A percentile compares a stretch with the other conserved stretches of the same genome.
These are phyloP conservation scores for Exserohilum turcica DNA, from an alignment of 2,329 filamentous ascomycete species.

Conservation along the genomic window DNA sequence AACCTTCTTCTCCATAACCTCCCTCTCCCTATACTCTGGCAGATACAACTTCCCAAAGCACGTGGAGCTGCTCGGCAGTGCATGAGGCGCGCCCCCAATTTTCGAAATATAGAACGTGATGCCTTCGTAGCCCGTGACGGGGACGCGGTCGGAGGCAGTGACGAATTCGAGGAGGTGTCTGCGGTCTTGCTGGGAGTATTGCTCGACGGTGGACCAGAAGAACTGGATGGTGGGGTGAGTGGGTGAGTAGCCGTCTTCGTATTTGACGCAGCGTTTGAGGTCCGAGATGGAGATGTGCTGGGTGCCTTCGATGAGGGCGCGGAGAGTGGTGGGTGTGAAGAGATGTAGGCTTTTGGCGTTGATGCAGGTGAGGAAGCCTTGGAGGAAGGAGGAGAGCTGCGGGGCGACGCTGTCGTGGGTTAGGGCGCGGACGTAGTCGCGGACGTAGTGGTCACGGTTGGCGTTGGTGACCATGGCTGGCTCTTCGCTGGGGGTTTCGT, in stretches of 20 bases:
- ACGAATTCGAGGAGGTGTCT: conserved; percentile 87
- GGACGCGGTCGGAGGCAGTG: conserved; percentile 87
- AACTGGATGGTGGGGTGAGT: conserved; percentile 71
- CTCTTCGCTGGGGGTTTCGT: conserved; percentile 44
- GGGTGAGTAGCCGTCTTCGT: conserved; percentile 77
- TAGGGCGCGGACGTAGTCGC: conserved; percentile 70
- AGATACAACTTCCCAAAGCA: conserved; percentile 89
- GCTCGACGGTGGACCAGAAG: conserved; percentile 83
- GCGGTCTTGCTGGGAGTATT: conserved; percentile 71
- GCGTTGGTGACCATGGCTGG: conserved; percentile 77
- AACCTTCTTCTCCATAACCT: conserved; percentile 74
- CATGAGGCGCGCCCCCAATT: conserved; percentile 66
- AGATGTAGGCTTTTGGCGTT: conserved; percentile 68
- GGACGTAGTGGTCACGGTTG: conserved; percentile 78
- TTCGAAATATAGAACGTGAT: conserved; percentile 83
- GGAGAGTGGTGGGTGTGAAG: conserved; percentile 60
- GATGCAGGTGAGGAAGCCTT: conserved; percentile 79
- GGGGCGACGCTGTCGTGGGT: conserved; percentile 57
- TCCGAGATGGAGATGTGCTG: conserved; percentile 79
- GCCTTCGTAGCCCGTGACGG: conserved; percentile 81
- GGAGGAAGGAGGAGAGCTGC: conserved; percentile 80
- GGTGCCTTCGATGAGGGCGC: conserved; percentile 77
- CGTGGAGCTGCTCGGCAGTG: conserved; percentile 83
- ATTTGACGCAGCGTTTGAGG: conserved; percentile 72
- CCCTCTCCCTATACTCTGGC: conserved; percentile 76